Conservation (phyloP, 257 asterid species). For the Solanum corneliomulleri region DNA sequence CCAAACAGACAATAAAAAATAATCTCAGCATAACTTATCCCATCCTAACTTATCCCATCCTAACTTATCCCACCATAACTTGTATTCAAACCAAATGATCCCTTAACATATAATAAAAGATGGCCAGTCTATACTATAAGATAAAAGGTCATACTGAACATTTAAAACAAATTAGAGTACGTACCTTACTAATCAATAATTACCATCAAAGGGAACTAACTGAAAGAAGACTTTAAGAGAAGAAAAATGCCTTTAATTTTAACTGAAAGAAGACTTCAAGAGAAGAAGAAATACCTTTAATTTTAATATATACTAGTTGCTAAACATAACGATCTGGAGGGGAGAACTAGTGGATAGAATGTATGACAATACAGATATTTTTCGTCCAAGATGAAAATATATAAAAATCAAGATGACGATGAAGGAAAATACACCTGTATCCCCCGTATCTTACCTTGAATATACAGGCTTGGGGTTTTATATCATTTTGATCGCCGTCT, state of each 20-base stretch:
- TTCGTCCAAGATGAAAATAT: background rate
- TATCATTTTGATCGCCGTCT: slow-evolving; percentile 62
- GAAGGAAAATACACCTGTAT: background rate
- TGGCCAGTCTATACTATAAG: background rate
- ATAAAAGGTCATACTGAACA: background rate
- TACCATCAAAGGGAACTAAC: background rate
- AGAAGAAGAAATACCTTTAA: background rate
- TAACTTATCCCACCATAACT: too few species aligned
- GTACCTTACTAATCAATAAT: background rate
- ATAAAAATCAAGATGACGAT: background rate
- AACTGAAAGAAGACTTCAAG: background rate
- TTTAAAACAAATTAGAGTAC: background rate
- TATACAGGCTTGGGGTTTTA: slow-evolving; percentile 97
- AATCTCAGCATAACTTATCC: too few species aligned
- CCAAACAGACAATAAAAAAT: too few species aligned
- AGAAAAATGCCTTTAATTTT: background rate
- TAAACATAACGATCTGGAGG: background rate
- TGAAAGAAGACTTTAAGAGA: background rate
- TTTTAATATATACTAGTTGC: background rate
- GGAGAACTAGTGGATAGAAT: background rate
- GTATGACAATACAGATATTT: background rate
- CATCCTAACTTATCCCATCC: too few species aligned
- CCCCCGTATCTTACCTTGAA: slow-evolving; percentile 52
- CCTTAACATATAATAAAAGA: background rate
- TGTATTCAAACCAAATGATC: too few species aligned